phyloP scores from a whole-genome alignment of 2,329 filamentous ascomycete species.

The Xylaria sp. region DNA sequence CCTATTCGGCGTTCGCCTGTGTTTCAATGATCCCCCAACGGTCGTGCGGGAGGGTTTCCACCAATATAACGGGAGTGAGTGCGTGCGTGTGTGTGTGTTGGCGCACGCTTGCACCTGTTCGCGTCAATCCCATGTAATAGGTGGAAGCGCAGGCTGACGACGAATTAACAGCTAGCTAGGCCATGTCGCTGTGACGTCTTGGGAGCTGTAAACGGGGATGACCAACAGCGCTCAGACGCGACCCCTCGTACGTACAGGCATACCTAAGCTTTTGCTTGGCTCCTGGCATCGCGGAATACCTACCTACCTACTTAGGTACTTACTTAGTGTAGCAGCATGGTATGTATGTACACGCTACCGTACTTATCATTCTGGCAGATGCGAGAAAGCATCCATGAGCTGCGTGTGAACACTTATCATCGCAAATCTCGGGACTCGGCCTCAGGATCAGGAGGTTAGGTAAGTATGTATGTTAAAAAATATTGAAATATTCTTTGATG shows the following conservation, averaged over 20 bases:
- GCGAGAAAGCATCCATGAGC: constrained; percentile 2
- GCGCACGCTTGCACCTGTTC: background rate
- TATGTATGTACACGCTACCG: background rate
- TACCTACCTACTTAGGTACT: background rate
- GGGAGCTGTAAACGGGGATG: background rate
- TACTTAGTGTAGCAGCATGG: background rate
- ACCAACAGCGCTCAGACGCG: background rate
- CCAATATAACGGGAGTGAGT: background rate
- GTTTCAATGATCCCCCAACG: constrained; percentile 33
- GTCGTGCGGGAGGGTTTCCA: constrained; percentile 16
- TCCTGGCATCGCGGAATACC: background rate
- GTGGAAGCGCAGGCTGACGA: background rate
- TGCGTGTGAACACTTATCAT: background rate
- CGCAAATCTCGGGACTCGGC: constrained; percentile 5
- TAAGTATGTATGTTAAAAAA: background rate
- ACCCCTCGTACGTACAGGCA: background rate
- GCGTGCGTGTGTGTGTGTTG: background rate
- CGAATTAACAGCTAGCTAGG: background rate
- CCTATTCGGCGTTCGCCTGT: constrained; percentile 37
- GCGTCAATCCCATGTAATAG: background rate
- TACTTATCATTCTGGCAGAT: background rate
- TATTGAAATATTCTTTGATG: too few relatives aligned
- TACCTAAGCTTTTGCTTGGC: background rate
- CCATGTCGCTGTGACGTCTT: background rate
- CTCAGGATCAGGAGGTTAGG: background rate